Conservation (phyloP, 257 asterid genomes). For the Nicotiana knightiana region DNA sequence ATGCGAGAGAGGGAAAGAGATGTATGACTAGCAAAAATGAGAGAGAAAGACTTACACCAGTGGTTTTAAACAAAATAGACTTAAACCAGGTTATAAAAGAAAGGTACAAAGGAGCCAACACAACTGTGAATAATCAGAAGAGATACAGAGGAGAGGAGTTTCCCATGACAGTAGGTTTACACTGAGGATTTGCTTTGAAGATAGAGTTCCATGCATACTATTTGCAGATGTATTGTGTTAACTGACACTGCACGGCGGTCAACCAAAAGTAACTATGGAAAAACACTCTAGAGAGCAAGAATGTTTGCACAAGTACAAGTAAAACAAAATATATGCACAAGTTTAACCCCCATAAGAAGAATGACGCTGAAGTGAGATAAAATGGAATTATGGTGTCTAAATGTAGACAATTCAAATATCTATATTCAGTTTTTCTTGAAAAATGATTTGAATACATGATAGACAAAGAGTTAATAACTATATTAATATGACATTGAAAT, state of each 20-base stretch:
- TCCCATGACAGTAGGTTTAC: no score
- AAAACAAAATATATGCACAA: not conserved
- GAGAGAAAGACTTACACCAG: not conserved
- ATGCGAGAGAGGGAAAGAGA: not conserved
- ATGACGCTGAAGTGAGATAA: not conserved
- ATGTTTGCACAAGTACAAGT: not conserved
- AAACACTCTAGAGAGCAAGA: not conserved
- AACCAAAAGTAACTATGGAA: not conserved
- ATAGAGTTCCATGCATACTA: not conserved
- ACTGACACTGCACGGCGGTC: not conserved
- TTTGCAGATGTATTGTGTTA: not conserved
- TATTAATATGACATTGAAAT: no score
- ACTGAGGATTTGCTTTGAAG: not conserved
- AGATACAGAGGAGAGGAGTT: no score
- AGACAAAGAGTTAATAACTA: not conserved
- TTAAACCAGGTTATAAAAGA: not conserved
- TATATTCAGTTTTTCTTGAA: not conserved
- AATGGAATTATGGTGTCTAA: not conserved
- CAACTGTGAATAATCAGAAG: no score
- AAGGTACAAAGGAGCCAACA: no score
- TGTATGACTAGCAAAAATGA: not conserved
- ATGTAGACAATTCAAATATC: not conserved
- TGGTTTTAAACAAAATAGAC: not conserved
- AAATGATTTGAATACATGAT: not conserved
- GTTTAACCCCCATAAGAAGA: not conserved